phyloP scores from a whole-genome alignment of 208 protist genomes.

The Crithidia fasciculata region DNA sequence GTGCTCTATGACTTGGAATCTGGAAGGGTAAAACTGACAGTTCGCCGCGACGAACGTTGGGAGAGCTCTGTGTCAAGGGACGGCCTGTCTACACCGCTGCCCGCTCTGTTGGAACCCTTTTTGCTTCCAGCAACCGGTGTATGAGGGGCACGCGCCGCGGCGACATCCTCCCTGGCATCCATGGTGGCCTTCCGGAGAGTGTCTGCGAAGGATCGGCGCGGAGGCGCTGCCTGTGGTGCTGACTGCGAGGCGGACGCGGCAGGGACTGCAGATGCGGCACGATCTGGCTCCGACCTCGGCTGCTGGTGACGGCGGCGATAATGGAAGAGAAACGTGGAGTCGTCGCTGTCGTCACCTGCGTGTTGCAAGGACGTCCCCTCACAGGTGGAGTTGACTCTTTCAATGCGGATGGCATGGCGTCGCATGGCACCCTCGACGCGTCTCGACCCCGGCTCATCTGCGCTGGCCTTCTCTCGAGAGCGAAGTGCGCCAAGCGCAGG shows the following conservation, averaged over 20 bases:
- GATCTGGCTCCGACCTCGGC: neutral
- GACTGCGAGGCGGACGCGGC: neutral
- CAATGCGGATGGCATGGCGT: neutral
- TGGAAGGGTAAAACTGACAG: slow-evolving; percentile 25
- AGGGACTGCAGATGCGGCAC: neutral
- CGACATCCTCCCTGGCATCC: neutral
- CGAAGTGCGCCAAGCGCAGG: neutral
- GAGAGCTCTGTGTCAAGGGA: neutral
- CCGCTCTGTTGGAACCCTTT: neutral
- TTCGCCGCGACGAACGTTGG: slow-evolving; percentile 8
- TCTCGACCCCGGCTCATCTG: neutral
- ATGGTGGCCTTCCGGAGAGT: slow-evolving; percentile 4
- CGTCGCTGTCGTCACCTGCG: neutral
- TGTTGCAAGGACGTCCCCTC: neutral
- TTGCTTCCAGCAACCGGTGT: neutral
- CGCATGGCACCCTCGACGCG: neutral
- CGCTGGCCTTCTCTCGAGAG: neutral
- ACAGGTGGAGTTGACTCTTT: neutral
- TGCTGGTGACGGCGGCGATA: neutral
- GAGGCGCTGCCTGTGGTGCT: neutral
- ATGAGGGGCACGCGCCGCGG: neutral
- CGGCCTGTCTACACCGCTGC: neutral
- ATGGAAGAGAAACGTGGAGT: slow-evolving; percentile 1
- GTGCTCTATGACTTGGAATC: neutral
- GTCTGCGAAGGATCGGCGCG: slow-evolving; percentile 8